Evolutionary conservation across 768 basidiomycete genomes (phyloP).

Genomic region (Mycena galopus): DNA sequence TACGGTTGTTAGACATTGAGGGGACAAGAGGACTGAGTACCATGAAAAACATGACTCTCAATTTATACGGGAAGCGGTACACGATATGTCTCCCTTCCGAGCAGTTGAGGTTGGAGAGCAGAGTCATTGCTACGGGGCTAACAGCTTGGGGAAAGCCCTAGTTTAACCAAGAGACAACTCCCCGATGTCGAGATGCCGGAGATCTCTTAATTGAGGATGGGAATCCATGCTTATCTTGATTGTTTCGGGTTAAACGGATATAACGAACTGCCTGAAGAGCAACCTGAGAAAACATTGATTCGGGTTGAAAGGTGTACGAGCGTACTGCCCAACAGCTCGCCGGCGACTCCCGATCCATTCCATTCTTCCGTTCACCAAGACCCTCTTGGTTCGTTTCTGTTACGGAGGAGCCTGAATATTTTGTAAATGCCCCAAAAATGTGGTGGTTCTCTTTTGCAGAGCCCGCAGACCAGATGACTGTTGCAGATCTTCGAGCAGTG

Average conservation of each 20-base stretch:
- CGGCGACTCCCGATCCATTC: not conserved
- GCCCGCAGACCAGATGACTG: not conserved
- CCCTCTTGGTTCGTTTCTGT: not conserved
- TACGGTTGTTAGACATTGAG: not conserved
- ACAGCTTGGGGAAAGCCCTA: conserved; percentile 16
- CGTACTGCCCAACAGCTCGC: conserved; percentile 9
- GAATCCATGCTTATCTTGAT: conserved; percentile 17
- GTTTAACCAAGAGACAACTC: too few species aligned
- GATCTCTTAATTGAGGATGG: conserved; percentile 12
- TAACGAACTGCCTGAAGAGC: not conserved
- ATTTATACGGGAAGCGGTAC: conserved; percentile 2
- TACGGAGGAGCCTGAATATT: too few species aligned
- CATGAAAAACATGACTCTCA: not conserved
- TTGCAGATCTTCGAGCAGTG: not conserved
- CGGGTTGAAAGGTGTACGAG: not conserved
- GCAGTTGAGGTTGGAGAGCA: conserved; percentile 8
- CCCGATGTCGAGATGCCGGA: not conserved
- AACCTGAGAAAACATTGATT: not conserved
- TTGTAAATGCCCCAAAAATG: not conserved
- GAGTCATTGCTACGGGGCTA: conserved; percentile 20
- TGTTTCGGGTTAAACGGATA: conserved; percentile 6
- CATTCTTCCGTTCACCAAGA: not conserved
- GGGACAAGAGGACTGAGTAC: not conserved
- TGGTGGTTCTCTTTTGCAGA: not conserved
- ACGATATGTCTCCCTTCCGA: conserved; percentile 9